These are phyloP conservation scores for Pythium sukuiense DNA, from an alignment of 352 stramenopile genomes.

Conservation along the genomic window DNA sequence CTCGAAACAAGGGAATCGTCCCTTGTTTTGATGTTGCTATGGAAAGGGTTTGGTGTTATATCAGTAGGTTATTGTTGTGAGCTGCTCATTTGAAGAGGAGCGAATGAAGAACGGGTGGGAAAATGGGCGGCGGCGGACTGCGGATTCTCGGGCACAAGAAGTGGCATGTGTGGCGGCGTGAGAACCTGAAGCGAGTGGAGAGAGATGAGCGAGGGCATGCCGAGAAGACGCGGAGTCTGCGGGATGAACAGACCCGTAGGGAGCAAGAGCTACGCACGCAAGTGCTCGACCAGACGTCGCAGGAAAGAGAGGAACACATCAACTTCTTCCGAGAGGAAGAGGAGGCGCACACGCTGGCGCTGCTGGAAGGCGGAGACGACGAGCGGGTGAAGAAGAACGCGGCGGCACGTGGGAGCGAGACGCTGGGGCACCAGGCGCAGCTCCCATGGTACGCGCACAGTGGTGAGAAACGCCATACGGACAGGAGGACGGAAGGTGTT, in stretches of 20 bases:
- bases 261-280: slow-evolving; percentile 29
- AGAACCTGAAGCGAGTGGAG: slow-evolving; percentile 80
- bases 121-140: slow-evolving; percentile 35
- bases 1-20: not conserved
- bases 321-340: slow-evolving; percentile 33
- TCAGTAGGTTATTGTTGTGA: slow-evolving; percentile 7
- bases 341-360: slow-evolving; percentile 26
- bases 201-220: slow-evolving; percentile 55
- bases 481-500: not conserved
- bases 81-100: not conserved
- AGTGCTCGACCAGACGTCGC: slow-evolving; percentile 3
- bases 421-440: slow-evolving; percentile 21
- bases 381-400: not conserved
- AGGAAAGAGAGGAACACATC: slow-evolving; percentile 15
- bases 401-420: slow-evolving; percentile 4
- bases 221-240: slow-evolving; percentile 38
- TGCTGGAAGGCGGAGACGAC: slow-evolving; percentile 18
- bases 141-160: slow-evolving; percentile 56
- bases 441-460: slow-evolving; percentile 27
- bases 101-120: not conserved
- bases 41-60: not conserved
- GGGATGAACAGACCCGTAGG: slow-evolving; percentile 11
- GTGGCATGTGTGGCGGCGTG: slow-evolving; percentile 84
- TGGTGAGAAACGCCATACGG: not conserved
- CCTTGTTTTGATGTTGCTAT: not conserved